Conservation (phyloP, 208 protist genomes). For the Trichomonas gallinae region DNA sequence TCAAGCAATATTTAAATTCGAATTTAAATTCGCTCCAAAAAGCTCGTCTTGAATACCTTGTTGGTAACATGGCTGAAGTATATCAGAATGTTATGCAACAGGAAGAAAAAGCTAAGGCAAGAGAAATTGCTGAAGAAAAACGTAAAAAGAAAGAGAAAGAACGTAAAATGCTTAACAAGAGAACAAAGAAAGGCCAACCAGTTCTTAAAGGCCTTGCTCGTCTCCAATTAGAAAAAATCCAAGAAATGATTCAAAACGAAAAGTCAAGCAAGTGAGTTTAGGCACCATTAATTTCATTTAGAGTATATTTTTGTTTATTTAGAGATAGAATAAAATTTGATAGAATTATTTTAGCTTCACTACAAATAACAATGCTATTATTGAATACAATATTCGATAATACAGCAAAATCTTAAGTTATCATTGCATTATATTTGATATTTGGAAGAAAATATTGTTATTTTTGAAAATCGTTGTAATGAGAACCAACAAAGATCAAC, state of each 20-base stretch:
- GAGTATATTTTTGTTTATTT: too few relatives aligned
- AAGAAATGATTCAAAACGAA: not conserved
- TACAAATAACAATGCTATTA: too few relatives aligned
- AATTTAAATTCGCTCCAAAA: not conserved
- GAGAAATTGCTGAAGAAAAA: not conserved
- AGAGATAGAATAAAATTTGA: too few relatives aligned
- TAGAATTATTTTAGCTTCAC: too few relatives aligned
- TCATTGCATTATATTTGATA: too few relatives aligned
- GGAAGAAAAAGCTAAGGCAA: not conserved
- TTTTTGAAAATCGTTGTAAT: too few relatives aligned
- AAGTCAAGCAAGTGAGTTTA: not conserved
- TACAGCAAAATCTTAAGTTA: too few relatives aligned
- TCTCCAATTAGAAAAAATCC: not conserved
- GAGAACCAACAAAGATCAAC: too few relatives aligned
- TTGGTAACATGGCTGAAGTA: not conserved
- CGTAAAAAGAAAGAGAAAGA: constrained; percentile 3
- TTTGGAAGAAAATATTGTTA: too few relatives aligned
- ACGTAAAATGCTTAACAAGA: not conserved
- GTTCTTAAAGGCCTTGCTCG: not conserved
- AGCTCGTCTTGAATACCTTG: not conserved
- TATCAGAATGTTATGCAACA: not conserved
- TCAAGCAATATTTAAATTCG: not conserved
- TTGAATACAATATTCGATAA: too few relatives aligned
- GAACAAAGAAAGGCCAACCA: constrained; percentile 17
- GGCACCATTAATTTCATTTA: too few relatives aligned